phyloP scores from a whole-genome alignment of 2,329 filamentous ascomycete species.

The Cladophialophora chaetospira region DNA sequence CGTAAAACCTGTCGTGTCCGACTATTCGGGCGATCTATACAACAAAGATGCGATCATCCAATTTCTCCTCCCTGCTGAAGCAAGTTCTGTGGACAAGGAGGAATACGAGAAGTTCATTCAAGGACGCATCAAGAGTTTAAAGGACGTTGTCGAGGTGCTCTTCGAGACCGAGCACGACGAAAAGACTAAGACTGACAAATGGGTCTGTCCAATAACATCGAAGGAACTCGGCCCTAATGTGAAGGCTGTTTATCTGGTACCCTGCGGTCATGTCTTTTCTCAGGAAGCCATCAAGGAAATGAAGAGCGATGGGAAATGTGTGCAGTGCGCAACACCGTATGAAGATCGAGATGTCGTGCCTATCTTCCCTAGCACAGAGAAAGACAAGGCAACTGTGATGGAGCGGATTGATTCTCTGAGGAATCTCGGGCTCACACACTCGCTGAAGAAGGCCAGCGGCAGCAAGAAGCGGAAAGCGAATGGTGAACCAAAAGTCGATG shows the following conservation, averaged over 20 bases:
- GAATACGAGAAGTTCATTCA: slow-evolving; percentile 65
- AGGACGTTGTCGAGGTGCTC: slow-evolving; percentile 84
- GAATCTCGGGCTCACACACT: slow-evolving; percentile 76
- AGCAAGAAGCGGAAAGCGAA: slow-evolving; percentile 76
- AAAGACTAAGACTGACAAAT: slow-evolving; percentile 52
- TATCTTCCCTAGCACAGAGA: slow-evolving; percentile 71
- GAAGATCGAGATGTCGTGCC: slow-evolving; percentile 74
- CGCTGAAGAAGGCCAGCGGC: slow-evolving; percentile 74
- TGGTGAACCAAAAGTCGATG: slow-evolving; percentile 39
- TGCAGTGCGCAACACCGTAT: slow-evolving; percentile 74
- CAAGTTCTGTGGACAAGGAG: slow-evolving; percentile 55
- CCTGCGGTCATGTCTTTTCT: slow-evolving; percentile 92
- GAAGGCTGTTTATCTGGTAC: slow-evolving; percentile 85
- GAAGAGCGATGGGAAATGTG: slow-evolving; percentile 59
- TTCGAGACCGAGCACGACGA: slow-evolving; percentile 59
- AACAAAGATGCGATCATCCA: slow-evolving; percentile 90
- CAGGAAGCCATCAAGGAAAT: slow-evolving; percentile 83
- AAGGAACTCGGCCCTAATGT: slow-evolving; percentile 79
- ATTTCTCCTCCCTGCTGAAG: slow-evolving; percentile 61
- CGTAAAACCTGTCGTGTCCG: slow-evolving; percentile 75
- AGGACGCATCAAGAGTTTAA: slow-evolving; percentile 72
- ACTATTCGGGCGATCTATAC: slow-evolving; percentile 81
- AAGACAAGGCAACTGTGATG: slow-evolving; percentile 69
- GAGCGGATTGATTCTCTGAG: slow-evolving; percentile 69
- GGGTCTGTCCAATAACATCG: slow-evolving; percentile 83